These are phyloP conservation scores for Ophiostoma novo-ulmi DNA, from an alignment of 2,329 filamentous ascomycete genomes.

Conservation along the genomic window DNA sequence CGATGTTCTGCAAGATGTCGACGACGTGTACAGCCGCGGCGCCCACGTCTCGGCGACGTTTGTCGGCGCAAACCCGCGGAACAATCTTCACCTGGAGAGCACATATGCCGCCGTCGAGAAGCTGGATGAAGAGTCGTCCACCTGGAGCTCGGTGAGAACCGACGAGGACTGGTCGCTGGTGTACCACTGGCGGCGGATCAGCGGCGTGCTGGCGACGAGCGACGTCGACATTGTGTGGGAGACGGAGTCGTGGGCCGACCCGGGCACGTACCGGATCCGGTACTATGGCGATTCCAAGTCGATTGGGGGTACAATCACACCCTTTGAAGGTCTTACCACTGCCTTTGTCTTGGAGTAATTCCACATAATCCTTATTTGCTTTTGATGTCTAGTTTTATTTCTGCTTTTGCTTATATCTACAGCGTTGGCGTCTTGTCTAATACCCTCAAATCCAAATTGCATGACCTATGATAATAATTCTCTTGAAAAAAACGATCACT, in stretches of 20 bases:
- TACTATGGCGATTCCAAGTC: slow-evolving; percentile 83
- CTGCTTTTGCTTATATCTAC: background rate
- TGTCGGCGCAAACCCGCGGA: slow-evolving; percentile 82
- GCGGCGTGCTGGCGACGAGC: slow-evolving; percentile 65
- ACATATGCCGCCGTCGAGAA: slow-evolving; percentile 75
- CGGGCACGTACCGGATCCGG: slow-evolving; percentile 68
- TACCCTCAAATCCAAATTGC: too few relatives aligned
- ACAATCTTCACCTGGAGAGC: slow-evolving; percentile 71
- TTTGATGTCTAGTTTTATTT: background rate
- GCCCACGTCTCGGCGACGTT: slow-evolving; percentile 59
- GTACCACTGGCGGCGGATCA: slow-evolving; percentile 72
- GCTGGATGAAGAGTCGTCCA: slow-evolving; percentile 32
- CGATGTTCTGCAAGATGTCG: slow-evolving; percentile 53
- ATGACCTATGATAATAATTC: too few relatives aligned
- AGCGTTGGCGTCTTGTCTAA: background rate
- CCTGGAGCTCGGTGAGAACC: slow-evolving; percentile 63
- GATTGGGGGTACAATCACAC: slow-evolving; percentile 52
- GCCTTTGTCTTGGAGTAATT: slow-evolving; percentile 42
- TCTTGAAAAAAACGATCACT: too few relatives aligned
- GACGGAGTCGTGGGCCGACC: slow-evolving; percentile 54
- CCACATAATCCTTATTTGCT: background rate
- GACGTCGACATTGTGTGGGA: slow-evolving; percentile 79
- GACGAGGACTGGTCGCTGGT: slow-evolving; percentile 82
- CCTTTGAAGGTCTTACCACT: slow-evolving; percentile 65
- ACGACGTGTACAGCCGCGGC: slow-evolving; percentile 54